phyloP scores from a whole-genome alignment of 257 asterid genomes.

The Echium plantagineum region DNA sequence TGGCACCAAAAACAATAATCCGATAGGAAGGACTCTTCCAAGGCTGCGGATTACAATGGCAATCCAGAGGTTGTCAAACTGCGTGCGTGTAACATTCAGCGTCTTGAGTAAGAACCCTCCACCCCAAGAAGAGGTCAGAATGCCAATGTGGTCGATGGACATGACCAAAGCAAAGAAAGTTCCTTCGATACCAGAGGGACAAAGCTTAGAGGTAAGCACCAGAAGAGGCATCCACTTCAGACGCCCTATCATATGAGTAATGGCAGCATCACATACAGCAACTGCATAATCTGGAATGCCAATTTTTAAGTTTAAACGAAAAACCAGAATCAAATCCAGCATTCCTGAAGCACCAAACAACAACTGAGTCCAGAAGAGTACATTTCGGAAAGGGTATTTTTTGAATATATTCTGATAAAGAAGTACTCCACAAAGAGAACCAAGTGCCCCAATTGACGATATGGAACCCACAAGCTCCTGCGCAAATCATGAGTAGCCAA shows the following conservation, averaged over 20 bases:
- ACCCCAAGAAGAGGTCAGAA: slow-evolving; percentile 70
- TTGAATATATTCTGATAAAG: slow-evolving; percentile 61
- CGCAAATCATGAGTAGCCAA: not conserved
- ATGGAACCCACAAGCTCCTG: slow-evolving; percentile 78
- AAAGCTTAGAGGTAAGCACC: slow-evolving; percentile 68
- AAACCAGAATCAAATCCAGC: slow-evolving; percentile 61
- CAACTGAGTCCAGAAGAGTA: slow-evolving; percentile 74
- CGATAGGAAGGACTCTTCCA: slow-evolving; percentile 49
- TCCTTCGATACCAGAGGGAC: slow-evolving; percentile 90
- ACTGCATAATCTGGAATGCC: slow-evolving; percentile 61
- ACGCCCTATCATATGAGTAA: slow-evolving; percentile 62
- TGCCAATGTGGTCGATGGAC: slow-evolving; percentile 81
- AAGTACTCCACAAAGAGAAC: slow-evolving; percentile 69
- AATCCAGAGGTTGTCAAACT: slow-evolving; percentile 58
- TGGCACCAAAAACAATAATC: slow-evolving; percentile 57
- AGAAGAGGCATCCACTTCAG: slow-evolving; percentile 96
- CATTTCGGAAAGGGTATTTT: slow-evolving; percentile 52
- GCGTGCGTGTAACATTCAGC: slow-evolving; percentile 52
- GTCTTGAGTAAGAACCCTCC: slow-evolving; percentile 69
- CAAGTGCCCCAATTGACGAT: slow-evolving; percentile 71
- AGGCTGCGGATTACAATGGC: slow-evolving; percentile 55
- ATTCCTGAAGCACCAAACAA: slow-evolving; percentile 67
- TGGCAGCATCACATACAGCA: slow-evolving; percentile 65
- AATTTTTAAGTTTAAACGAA: slow-evolving; percentile 54
- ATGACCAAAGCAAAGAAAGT: slow-evolving; percentile 78